Base-by-base conservation (phyloP, 73 alveolate species). In the Tetrahymena borealis region DNA sequence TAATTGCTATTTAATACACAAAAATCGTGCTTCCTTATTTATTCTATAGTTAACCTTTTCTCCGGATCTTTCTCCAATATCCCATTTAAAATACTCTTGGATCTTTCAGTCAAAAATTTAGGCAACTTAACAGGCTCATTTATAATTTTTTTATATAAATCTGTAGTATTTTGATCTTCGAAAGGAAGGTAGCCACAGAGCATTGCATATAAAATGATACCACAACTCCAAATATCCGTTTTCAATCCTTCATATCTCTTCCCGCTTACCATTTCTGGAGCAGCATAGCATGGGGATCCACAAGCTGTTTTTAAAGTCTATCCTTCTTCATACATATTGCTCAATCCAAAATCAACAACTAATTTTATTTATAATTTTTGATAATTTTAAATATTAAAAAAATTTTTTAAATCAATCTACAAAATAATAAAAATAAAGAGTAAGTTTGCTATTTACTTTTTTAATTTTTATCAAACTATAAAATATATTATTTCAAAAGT, bases 251-350 rank as follows among this genome's bases (percentile, higher is more conserved):
- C 96, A 95, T 98, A 98, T 91, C 96, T 94, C 31, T 97, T 96
- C 5, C 99, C 99, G 42, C 98, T 96, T 6, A 98, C 98, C 98
- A 98, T 97, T 96, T 98, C 99, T 0, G 99, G 99, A 11, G 99
- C 99, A 32, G 99, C 99, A 95, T 98, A 98, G 91, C 99, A 98
- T 11, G 99, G 99, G 39, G 99, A 95, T 35, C 99, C 99, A 90
- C 99, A 98, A 5, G 99, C 99, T 78, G 99, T 98, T 78, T 97
- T 98, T 35, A 98, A 42, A 32, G 91, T 40, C 78, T 85, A 91
- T 32, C 91, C 78, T 1, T 90, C 79, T 40, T 93, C 91, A 40
- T 93, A 93, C 28, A 90, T 93, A 24, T 93, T 93, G 16, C 93
- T 79, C 32, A 93, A 40, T 33, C 95, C 95, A 85, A 93, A 93